Percentiles rank a stretch among this genome's conserved stretches.
These are phyloP conservation scores for Tolypocladium album DNA, from an alignment of 2,329 filamentous ascomycete species.

Conservation along the genomic window DNA sequence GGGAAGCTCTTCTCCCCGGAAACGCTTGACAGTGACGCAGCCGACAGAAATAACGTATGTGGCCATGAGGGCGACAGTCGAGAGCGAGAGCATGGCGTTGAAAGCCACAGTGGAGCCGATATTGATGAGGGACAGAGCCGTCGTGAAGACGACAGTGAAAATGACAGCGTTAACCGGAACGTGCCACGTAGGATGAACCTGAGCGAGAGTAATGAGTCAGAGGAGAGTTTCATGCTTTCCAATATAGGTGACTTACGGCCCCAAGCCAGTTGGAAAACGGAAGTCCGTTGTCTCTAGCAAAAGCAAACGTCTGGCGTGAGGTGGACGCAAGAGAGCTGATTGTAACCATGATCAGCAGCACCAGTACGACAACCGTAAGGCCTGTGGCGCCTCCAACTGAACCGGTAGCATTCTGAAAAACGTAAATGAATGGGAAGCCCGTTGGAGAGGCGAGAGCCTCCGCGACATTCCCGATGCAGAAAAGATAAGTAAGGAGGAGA, in stretches of 20 bases:
- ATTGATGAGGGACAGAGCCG: slow-evolving; percentile 20
- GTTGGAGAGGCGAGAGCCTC: slow-evolving; percentile 1
- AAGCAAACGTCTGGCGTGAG: slow-evolving; percentile 19
- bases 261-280: slow-evolving; percentile 10
- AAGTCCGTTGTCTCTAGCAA: slow-evolving; percentile 22
- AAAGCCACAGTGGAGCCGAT: slow-evolving; percentile 21
- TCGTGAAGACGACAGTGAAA: slow-evolving; percentile 14
- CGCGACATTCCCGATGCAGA: slow-evolving; percentile 9
- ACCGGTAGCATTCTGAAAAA: slow-evolving; percentile 15
- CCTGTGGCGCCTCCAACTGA: slow-evolving; percentile 10
- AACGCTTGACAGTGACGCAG: slow-evolving; percentile 20
- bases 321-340: slow-evolving; percentile 17
- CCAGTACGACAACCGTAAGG: slow-evolving; percentile 14
- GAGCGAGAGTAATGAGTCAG: neutral
- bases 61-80: slow-evolving; percentile 17
- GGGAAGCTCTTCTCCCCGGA: slow-evolving; percentile 20
- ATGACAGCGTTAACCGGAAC: slow-evolving; percentile 21
- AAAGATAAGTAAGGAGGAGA: slow-evolving; percentile 12
- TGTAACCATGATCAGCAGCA: slow-evolving; percentile 13
- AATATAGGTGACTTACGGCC: neutral
- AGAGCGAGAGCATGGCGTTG: slow-evolving; percentile 22
- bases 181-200: slow-evolving; percentile 10
- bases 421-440: slow-evolving; percentile 17
- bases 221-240: neutral
- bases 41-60: slow-evolving; percentile 22